Conservation (phyloP, 208 protist species). For the Trypanosoma caninum region DNA sequence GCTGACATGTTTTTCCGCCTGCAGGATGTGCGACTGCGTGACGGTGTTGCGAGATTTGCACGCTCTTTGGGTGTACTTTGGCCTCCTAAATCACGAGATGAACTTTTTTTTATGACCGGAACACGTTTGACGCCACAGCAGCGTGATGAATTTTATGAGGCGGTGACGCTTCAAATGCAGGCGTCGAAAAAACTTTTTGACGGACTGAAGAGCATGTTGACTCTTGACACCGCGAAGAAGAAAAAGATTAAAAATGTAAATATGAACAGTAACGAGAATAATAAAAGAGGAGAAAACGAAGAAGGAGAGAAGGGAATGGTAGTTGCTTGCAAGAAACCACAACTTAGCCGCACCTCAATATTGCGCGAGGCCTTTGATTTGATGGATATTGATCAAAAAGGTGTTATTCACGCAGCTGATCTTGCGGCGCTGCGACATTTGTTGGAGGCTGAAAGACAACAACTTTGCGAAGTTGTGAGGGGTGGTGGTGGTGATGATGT, state of each 20-base stretch:
- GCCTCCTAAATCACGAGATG: constrained; percentile 32
- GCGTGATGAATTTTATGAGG: constrained; percentile 44
- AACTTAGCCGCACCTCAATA: constrained; percentile 29
- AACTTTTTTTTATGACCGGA: constrained; percentile 58
- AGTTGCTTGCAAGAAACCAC: too few relatives aligned
- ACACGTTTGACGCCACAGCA: constrained; percentile 50
- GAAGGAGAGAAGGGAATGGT: constrained; percentile 2
- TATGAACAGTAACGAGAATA: not conserved
- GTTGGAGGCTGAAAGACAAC: constrained; percentile 43
- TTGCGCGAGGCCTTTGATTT: constrained; percentile 58
- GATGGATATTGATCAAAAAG: constrained; percentile 49
- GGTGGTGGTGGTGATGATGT: too few relatives aligned
- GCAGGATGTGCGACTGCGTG: not conserved
- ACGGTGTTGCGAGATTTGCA: constrained; percentile 35
- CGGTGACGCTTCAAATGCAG: constrained; percentile 31
- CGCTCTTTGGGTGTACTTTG: constrained; percentile 53
- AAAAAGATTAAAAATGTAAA: too few relatives aligned
- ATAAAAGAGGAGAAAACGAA: not conserved
- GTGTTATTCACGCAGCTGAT: constrained; percentile 25
- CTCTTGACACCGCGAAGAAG: too few relatives aligned
- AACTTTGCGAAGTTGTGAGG: constrained; percentile 16
- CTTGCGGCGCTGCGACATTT: constrained; percentile 43
- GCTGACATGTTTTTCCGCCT: not conserved
- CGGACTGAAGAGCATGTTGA: constrained; percentile 1
- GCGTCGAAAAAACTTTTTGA: constrained; percentile 1